Base-by-base conservation (phyloP, 2,329 filamentous ascomycete genomes). In the Ascochyta viciae-villosae region DNA sequence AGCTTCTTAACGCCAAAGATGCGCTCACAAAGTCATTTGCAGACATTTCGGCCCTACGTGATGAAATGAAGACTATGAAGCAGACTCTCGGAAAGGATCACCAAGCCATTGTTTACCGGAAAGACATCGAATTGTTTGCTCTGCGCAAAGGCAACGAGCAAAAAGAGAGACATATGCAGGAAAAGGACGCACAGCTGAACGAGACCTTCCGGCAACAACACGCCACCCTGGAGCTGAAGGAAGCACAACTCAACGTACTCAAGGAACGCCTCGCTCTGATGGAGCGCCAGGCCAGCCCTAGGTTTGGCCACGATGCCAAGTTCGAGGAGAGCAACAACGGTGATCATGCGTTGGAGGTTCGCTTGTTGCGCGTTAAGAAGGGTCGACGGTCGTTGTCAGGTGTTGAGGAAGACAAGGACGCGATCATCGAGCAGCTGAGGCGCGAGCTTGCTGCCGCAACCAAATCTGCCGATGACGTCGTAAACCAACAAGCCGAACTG, bases 81-180 rank as follows among this genome's bases (percentile, higher is more conserved):
- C 65, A 72, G 23, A 66, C 57, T 7, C 54, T 74, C 24, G 70
- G 62, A 23, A 66, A 67, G 3, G 66, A 74, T 24, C 72, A 75
- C 19, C 72, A 75, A 57, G 62, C 70, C 12, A 55, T 69, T 38
- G 54, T 74, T 46, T 75, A 75, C 43, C 65, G 72, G 19, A 75
- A 74, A 43, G 72, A 75, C 43, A 75, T 75, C 41, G 72, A 75
- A 45, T 57, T 75, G 15, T 75, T 75, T 58, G 72, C 72, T 6
- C 62, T 74, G 9, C 68, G 72, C 2, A 75, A 75, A 53, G 67
- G 63, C 16, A 73, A 69, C 53, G 71, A 74, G 38, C 71, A 73
- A 42, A 74, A 74, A 47, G 72, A 75, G 47, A 70, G 60, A 51
- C 58, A 62, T 40, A 68, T 74, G 46, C 66, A 65, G 26, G 71